Percentiles rank a stretch among this genome's conserved stretches.
Evolutionary conservation across 345 rosid genomes (phyloP).

Genomic region (Eucalyptus camaldulensis): DNA sequence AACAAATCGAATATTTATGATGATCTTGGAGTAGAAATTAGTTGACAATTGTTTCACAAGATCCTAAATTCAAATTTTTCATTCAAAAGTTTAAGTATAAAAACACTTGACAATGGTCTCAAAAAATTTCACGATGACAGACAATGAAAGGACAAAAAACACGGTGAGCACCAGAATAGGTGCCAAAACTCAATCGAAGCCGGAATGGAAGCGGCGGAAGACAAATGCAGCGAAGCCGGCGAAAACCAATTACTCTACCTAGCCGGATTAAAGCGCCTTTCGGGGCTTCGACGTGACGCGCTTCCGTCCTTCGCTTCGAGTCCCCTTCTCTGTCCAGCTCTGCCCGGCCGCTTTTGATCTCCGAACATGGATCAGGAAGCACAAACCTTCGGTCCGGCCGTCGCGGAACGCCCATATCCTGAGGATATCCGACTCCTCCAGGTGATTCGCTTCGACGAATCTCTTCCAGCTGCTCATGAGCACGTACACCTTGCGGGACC

Average conservation of each 20-base stretch:
- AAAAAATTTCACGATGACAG: neutral
- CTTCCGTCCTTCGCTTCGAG: neutral
- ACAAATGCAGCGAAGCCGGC: neutral
- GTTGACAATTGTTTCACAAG: accelerated
- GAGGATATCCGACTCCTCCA: neutral
- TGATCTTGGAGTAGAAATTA: neutral
- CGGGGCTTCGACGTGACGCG: neutral
- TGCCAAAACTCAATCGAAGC: neutral
- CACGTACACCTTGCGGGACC: neutral
- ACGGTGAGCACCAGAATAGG: neutral
- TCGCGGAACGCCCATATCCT: neutral
- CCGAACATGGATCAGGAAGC: neutral
- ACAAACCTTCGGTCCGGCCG: neutral
- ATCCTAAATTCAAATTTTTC: neutral
- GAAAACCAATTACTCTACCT: neutral
- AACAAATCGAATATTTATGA: neutral
- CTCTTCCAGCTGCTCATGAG: neutral
- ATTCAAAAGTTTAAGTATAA: neutral
- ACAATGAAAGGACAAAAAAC: neutral
- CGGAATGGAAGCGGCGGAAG: accelerated
- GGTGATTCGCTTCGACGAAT: neutral
- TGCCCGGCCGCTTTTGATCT: neutral
- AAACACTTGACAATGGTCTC: neutral
- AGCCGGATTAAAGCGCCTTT: neutral
- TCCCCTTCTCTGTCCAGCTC: neutral